Percentiles rank a stretch among this genome's conserved stretches.
Conservation (phyloP, 257 asterid genomes). For the Rehmannia glutinosa region DNA sequence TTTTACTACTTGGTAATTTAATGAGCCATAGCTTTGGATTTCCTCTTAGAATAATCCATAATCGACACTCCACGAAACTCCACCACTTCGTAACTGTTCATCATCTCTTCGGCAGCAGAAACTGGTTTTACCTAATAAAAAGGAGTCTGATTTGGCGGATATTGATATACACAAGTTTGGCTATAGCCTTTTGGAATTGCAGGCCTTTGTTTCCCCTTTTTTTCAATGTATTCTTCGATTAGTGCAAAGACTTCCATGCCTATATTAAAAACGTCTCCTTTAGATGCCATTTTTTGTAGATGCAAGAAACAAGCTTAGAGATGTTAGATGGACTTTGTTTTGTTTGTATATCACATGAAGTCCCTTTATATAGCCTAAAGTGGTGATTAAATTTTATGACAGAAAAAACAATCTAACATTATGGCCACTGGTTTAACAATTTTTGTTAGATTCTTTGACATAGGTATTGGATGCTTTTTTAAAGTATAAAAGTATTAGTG, state of each 20-base stretch:
- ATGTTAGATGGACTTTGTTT: neutral
- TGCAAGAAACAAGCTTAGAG: neutral
- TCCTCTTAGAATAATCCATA: constrained; percentile 26
- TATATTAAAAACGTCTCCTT: constrained; percentile 27
- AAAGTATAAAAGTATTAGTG: neutral
- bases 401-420: neutral
- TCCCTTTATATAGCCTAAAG: constrained; percentile 19
- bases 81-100: constrained; percentile 21
- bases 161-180: constrained; percentile 15
- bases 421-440: neutral
- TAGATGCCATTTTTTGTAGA: constrained; percentile 30
- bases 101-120: constrained; percentile 13
- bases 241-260: constrained; percentile 35
- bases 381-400: neutral
- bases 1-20: neutral
- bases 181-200: neutral
- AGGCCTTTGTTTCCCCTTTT: neutral
- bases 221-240: constrained; percentile 15
- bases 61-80: constrained; percentile 7
- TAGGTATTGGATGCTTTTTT: constrained; percentile 10
- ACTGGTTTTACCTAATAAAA: constrained; percentile 22
- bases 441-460: constrained; percentile 16
- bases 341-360: neutral
- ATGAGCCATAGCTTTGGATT: constrained; percentile 26
- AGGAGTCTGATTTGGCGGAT: constrained; percentile 24